Conservation (phyloP, 441 rosid genomes). For the Populus hybrid region DNA sequence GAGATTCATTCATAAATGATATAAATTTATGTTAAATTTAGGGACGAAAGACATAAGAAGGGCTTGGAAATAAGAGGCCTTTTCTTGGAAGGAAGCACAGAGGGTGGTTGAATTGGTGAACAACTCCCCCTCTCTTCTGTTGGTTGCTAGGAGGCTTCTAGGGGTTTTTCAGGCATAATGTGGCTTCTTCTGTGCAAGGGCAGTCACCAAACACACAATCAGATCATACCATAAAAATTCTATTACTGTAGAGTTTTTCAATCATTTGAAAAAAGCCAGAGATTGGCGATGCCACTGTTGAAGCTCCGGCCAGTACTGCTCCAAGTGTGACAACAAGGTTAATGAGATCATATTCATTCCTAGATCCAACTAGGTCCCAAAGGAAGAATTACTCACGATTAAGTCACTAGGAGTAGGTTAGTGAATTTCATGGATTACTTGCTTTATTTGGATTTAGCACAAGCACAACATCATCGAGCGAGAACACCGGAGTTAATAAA, state of each 20-base stretch:
- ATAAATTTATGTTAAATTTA: too few species aligned
- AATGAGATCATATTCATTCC: constrained; percentile 76
- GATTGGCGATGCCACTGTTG: constrained; percentile 12
- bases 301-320: constrained; percentile 11
- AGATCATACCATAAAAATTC: constrained; percentile 34
- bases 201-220: constrained; percentile 69
- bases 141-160: constrained; percentile 20
- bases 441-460: constrained; percentile 37
- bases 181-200: constrained; percentile 64
- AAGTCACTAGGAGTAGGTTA: constrained; percentile 64
- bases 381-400: constrained; percentile 28
- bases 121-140: too few species aligned
- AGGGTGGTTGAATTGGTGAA: too few species aligned
- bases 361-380: constrained; percentile 42
- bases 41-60: too few species aligned
- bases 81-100: too few species aligned
- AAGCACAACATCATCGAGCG: constrained; percentile 49
- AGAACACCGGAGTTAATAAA: constrained; percentile 39
- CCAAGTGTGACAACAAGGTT: constrained; percentile 81
- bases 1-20: too few species aligned
- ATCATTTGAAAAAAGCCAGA: constrained; percentile 22
- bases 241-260: constrained; percentile 13
- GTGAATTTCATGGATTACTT: constrained; percentile 86
- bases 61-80: too few species aligned
- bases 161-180: constrained; percentile 58